A percentile compares a stretch with the other conserved stretches of the same genome.
phyloP scores from a whole-genome alignment of 1,139 yeast genomes.

The Blastobotrys apis region DNA sequence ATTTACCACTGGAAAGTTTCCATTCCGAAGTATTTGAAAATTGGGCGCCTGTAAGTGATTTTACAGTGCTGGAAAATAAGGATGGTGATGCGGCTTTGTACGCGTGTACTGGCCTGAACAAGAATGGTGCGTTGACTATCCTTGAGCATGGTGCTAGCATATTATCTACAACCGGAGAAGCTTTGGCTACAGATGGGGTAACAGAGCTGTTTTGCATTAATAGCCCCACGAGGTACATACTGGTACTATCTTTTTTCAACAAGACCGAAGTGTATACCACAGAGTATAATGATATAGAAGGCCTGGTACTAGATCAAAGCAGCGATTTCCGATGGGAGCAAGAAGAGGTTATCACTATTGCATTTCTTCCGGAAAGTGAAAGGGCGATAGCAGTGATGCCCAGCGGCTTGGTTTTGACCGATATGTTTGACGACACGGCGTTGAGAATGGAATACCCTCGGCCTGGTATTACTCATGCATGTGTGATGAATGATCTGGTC shows the following conservation, averaged over 20 bases:
- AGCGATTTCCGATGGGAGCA: conserved; percentile 1
- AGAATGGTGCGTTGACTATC: conserved; percentile 40
- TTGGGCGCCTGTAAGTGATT: conserved; percentile 51
- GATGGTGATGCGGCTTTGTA: conserved; percentile 36
- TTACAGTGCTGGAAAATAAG: conserved; percentile 26
- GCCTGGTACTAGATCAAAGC: background rate
- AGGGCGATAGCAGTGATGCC: background rate
- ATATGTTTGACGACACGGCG: conserved; percentile 1
- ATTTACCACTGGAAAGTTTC: no score
- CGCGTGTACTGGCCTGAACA: conserved; percentile 46
- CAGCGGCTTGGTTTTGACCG: background rate
- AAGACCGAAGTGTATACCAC: conserved; percentile 34
- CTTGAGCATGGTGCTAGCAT: conserved; percentile 42
- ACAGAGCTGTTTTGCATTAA: conserved; percentile 25
- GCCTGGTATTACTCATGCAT: background rate
- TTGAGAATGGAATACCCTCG: background rate
- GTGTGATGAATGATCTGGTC: background rate
- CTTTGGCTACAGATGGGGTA: conserved; percentile 15
- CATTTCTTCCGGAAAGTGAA: background rate
- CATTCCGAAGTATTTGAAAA: conserved; percentile 33
- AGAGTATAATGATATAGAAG: background rate
- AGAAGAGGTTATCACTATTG: background rate
- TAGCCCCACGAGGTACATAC: no score
- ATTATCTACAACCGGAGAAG: conserved; percentile 24
- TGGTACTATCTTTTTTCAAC: no score